Evolutionary conservation across 164 flowering plant genomes (phyloP).

Genomic region (Kalanchoe fedtschenkoi): DNA sequence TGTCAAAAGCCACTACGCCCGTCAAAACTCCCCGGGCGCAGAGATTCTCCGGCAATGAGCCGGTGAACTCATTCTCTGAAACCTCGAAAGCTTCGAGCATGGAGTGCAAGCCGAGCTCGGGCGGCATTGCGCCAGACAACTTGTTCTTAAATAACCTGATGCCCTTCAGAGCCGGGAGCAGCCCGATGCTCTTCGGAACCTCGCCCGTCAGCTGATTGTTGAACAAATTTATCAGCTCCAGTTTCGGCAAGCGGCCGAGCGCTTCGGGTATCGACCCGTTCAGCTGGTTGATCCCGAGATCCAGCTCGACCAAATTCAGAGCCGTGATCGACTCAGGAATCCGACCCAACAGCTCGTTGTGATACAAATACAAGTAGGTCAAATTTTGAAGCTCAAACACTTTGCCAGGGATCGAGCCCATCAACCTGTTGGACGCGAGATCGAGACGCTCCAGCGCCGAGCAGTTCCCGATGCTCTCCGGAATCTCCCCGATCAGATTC

Average conservation of each 20-base stretch:
- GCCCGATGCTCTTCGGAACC: conserved; percentile 29
- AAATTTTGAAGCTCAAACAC: conserved; percentile 18
- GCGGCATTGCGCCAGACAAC: conserved; percentile 34
- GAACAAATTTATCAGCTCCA: conserved; percentile 11
- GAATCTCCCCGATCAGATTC: conserved; percentile 27
- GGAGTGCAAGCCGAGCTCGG: conserved; percentile 33
- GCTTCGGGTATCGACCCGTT: conserved; percentile 23
- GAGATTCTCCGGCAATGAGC: conserved; percentile 35
- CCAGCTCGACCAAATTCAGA: conserved; percentile 12
- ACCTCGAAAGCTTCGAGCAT: conserved; percentile 29
- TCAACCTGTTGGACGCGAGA: conserved; percentile 12
- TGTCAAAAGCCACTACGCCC: conserved; percentile 22
- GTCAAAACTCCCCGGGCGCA: conserved; percentile 21
- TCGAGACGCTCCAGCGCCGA: conserved; percentile 19
- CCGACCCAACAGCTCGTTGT: conserved; percentile 19
- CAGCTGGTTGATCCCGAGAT: conserved; percentile 18
- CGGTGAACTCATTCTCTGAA: conserved; percentile 24
- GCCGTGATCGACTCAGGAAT: conserved; percentile 14
- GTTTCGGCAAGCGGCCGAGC: conserved; percentile 13
- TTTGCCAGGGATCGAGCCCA: conserved; percentile 17
- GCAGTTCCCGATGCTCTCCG: conserved; percentile 17
- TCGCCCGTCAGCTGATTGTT: conserved; percentile 24
- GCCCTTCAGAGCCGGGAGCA: conserved; percentile 15
- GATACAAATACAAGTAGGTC: conserved; percentile 13
- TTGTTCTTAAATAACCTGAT: conserved; percentile 29